Base-by-base conservation (phyloP, 2,329 filamentous ascomycete genomes). In the Ophiosphaerella narmari region DNA sequence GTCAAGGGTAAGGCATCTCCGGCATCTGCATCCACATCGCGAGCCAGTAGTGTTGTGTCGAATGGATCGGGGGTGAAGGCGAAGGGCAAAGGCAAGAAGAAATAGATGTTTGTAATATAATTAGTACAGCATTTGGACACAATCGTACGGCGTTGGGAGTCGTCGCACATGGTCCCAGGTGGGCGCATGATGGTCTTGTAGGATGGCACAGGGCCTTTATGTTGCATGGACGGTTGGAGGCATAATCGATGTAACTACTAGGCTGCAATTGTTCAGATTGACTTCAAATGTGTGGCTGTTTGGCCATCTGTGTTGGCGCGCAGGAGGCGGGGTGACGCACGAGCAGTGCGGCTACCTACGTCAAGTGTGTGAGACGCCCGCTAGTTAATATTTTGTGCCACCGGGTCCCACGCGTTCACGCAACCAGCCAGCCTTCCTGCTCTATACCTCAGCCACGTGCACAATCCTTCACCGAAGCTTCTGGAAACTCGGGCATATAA, bases 31-130 rank as follows among this genome's bases (percentile, higher is more conserved):
- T 82, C 86, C 5, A 89, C 87, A 0, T 97, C 92, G 6, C 84
- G 94, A 56, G 92, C 92, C 13, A 93, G 88, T 5, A 97, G 94
- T 71, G 91, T 97, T 23, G 86, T 84, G 29, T 96, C 92, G 1
- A 90, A 83, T 38, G 82, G 80, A 33, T 88, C 88, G 5, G 78
- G 76, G 51, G 52, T 62, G 4, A 73, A 80, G 68, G 67, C 73
- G 54, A 78, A 83, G 70, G 73, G 74, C 26, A 80, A 78, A 52
- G 74, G 76, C 39, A 80, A 78, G 61, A 82, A 80, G 75, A 81
- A 72, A 75, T 67, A 61, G 45, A 34, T 14, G 8, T 38, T 32
- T 11, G 7, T 14, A 13, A 29, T 39, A 13, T 37, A 7, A 33
- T n/a, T 40, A 16, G 32, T 16, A 7, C 13, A 43, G 13, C 14